Percentiles rank a stretch among this genome's conserved stretches.
phyloP scores from a whole-genome alignment of 2,329 filamentous ascomycete species.

The Sporothrix variecibatus region DNA sequence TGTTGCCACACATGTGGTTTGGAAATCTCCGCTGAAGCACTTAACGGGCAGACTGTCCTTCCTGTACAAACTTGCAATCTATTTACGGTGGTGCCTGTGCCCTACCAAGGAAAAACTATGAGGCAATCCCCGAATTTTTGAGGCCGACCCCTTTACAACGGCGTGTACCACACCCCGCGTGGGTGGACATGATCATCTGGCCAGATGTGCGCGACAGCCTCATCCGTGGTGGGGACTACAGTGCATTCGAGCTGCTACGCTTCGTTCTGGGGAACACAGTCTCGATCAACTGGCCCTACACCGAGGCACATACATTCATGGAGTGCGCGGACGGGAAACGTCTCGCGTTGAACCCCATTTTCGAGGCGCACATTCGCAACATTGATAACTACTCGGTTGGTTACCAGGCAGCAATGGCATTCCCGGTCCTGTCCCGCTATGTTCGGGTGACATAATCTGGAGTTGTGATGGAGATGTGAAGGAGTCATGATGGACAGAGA shows the following conservation, averaged over 20 bases:
- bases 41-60: slow-evolving; percentile 18
- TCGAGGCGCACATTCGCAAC: slow-evolving; percentile 53
- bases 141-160: slow-evolving; percentile 34
- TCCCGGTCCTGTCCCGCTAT: slow-evolving; percentile 54
- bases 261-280: slow-evolving; percentile 20
- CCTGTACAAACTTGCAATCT: slow-evolving; percentile 23
- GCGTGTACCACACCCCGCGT: slow-evolving; percentile 26
- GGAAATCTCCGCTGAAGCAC: slow-evolving; percentile 15
- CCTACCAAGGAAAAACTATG: slow-evolving; percentile 21
- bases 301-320: slow-evolving; percentile 18
- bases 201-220: slow-evolving; percentile 27
- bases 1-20: slow-evolving; percentile 3
- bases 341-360: slow-evolving; percentile 24
- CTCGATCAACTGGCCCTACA: slow-evolving; percentile 26
- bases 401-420: slow-evolving; percentile 63
- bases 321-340: slow-evolving; percentile 7
- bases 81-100: slow-evolving; percentile 24
- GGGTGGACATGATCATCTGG: slow-evolving; percentile 29
- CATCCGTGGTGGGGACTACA: slow-evolving; percentile 21
- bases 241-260: slow-evolving; percentile 16
- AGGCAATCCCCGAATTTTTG: slow-evolving; percentile 32
- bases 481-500: background rate
- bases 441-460: slow-evolving; percentile 9
- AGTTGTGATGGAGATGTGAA: background rate
- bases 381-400: slow-evolving; percentile 83